Evolutionary conservation across 805 yeast species (phyloP).

Genomic region (Metschnikowia anglica): DNA sequence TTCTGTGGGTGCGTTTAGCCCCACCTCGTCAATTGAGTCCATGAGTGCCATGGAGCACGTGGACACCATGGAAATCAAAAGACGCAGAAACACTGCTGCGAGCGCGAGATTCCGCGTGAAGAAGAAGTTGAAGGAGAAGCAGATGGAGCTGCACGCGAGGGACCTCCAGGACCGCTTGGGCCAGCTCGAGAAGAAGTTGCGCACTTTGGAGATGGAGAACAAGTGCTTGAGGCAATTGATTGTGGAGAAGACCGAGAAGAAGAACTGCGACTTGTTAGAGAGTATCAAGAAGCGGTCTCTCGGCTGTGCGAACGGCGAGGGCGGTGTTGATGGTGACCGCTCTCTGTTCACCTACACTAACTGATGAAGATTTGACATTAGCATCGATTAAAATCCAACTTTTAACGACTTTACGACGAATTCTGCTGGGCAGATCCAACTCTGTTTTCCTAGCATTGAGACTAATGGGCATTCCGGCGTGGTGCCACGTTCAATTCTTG

Average conservation of each 20-base stretch:
- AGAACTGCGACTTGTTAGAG: conserved; percentile 29
- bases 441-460: conserved; percentile 22
- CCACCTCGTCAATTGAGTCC: conserved; percentile 1
- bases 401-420: conserved; percentile 29
- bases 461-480: conserved; percentile 20
- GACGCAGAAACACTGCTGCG: conserved; percentile 90
- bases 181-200: conserved; percentile 67
- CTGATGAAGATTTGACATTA: conserved; percentile 20
- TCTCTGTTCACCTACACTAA: conserved; percentile 32
- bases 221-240: conserved; percentile 78
- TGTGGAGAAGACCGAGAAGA: conserved; percentile 63
- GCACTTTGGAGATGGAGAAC: conserved; percentile 92
- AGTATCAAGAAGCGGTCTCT: conserved; percentile 29
- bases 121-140: conserved; percentile 89
- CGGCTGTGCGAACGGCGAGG: conserved; percentile 18
- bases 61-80: conserved; percentile 53
- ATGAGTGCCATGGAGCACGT: not conserved
- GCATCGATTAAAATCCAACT: conserved; percentile 40
- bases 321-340: conserved; percentile 4
- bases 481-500: conserved; percentile 18
- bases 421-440: conserved; percentile 25
- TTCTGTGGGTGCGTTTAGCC: not conserved
- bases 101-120: conserved; percentile 90
- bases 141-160: conserved; percentile 74
- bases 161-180: conserved; percentile 69